A percentile compares a stretch with the other conserved stretches of the same genome.
phyloP scores from a whole-genome alignment of 495 filamentous ascomycete species.

The Podospora didyma region DNA sequence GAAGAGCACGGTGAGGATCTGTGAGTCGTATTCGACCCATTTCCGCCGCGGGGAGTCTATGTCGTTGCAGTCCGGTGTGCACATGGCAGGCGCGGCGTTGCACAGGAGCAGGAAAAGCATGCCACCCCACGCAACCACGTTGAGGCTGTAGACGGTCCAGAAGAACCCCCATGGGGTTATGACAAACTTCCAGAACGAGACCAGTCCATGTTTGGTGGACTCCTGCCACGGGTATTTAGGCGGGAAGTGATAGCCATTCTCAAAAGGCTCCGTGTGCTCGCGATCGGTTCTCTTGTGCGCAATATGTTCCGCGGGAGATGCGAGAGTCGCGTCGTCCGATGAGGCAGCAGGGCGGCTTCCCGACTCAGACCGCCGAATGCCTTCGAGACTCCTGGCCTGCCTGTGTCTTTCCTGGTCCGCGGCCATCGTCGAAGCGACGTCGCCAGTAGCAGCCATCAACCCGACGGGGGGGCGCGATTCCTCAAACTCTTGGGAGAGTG shows the following conservation, averaged over 20 bases:
- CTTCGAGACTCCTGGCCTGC: neutral
- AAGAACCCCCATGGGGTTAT: slow-evolving; percentile 68
- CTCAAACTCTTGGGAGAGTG: slow-evolving; percentile 42
- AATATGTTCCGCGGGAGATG: neutral
- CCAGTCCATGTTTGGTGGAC: slow-evolving; percentile 49
- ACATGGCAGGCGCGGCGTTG: slow-evolving; percentile 76
- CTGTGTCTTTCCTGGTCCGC: slow-evolving; percentile 1
- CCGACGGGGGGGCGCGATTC: slow-evolving; percentile 47
- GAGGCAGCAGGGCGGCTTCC: slow-evolving; percentile 5
- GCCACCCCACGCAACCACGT: slow-evolving; percentile 81
- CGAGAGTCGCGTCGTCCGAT: slow-evolving; percentile 12
- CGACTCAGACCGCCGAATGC: neutral
- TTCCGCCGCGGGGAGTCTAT: slow-evolving; percentile 67
- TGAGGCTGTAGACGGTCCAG: slow-evolving; percentile 72
- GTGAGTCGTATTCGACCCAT: slow-evolving; percentile 83
- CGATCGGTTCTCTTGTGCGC: neutral
- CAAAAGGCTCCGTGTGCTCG: slow-evolving; percentile 23
- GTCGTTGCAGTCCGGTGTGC: slow-evolving; percentile 65
- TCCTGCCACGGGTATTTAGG: slow-evolving; percentile 63
- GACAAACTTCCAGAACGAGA: slow-evolving; percentile 52
- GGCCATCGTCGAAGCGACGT: slow-evolving; percentile 25
- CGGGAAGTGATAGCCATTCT: slow-evolving; percentile 68
- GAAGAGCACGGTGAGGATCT: slow-evolving; percentile 81
- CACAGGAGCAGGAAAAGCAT: slow-evolving; percentile 84
- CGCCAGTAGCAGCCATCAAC: slow-evolving; percentile 50